Base-by-base conservation (phyloP, 495 filamentous ascomycete species). In the Hypoxylon fragiforme region DNA sequence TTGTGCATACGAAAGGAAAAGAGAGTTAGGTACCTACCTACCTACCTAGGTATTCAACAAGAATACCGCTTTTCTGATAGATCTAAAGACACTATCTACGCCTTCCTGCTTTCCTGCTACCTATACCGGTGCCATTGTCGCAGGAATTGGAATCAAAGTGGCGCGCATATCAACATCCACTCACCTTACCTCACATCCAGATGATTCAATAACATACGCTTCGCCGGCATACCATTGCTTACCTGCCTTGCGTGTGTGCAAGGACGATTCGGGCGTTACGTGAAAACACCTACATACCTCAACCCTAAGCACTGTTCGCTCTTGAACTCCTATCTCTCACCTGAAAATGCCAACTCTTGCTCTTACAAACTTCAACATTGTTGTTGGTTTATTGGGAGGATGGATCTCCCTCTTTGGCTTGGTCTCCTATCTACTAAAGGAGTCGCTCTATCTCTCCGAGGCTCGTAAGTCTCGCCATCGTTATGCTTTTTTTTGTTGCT, bases 401-500 rank as follows among this genome's bases (percentile, higher is more conserved):
- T 97, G 92, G 72, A 85, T 97, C 35, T 90, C 88, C 1, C 62
- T 95, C 15, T 97, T 95, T 65, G 90, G 88, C 7, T 75, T 96
- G 30, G 90, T 96, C 0, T 94, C 89, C 2, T 95, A 92, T 69
- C 79, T 96, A 8, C 79, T 86, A 70, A 96, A 96, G 64, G 91
- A 96, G 72, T 85, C 82, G 58, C 92, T 91, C 67, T 96, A 95
- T 64, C 80, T 97, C 4, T 95, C 89, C 12, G 92, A 96, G 79
- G 88, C 91, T 50, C 78, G 90, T 92, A 75, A 50, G 88, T 80
- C 11, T 40, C 18, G 4, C 32, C 16, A n/a, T 35, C 21, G n/a
- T 34, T 41, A 38, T 39, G 13, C 31, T 28, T 6, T 13, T 14
- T 40, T 50, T 5, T 34, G 28, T n/a, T 37, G 35, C 36, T 35